These are phyloP conservation scores for Hanseniaspora jakobsenii DNA, from an alignment of 805 yeast genomes.

Conservation along the genomic window DNA sequence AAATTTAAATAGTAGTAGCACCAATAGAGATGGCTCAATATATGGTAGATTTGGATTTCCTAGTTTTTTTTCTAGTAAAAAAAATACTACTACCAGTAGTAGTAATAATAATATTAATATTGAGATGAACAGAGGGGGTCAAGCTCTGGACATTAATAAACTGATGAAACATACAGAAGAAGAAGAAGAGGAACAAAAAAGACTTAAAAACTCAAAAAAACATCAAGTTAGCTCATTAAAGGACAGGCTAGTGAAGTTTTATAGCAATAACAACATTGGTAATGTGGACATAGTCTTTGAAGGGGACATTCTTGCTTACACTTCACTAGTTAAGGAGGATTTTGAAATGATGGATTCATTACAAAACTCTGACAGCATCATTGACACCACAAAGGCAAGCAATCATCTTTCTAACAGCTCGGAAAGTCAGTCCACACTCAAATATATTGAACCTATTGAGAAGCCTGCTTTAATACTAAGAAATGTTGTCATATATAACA, in stretches of 20 bases:
- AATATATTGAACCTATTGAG: constrained; percentile 6
- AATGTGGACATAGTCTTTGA: constrained; percentile 9
- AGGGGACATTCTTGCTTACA: constrained; percentile 5
- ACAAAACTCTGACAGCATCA: background rate
- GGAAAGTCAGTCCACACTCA: background rate
- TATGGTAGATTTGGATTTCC: too few relatives aligned
- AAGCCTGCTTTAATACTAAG: constrained; percentile 17
- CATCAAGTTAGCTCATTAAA: constrained; percentile 3
- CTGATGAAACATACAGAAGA: background rate
- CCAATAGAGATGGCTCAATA: too few relatives aligned
- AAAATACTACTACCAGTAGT: too few relatives aligned
- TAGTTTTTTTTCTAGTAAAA: too few relatives aligned
- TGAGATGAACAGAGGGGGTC: constrained; percentile 12
- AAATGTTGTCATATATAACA: constrained; percentile 63
- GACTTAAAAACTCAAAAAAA: too few relatives aligned
- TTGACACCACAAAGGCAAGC: background rate
- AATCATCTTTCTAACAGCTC: background rate
- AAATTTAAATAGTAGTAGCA: too few relatives aligned
- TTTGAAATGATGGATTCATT: constrained; percentile 1
- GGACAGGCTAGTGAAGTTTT: constrained; percentile 4
- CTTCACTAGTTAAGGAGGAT: constrained; percentile 11
- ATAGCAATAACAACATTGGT: constrained; percentile 7
- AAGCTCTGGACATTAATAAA: background rate
- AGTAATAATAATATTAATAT: too few relatives aligned
- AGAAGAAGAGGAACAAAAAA: background rate